phyloP scores from a whole-genome alignment of 805 yeast species.

The Myxozyma neglecta region DNA sequence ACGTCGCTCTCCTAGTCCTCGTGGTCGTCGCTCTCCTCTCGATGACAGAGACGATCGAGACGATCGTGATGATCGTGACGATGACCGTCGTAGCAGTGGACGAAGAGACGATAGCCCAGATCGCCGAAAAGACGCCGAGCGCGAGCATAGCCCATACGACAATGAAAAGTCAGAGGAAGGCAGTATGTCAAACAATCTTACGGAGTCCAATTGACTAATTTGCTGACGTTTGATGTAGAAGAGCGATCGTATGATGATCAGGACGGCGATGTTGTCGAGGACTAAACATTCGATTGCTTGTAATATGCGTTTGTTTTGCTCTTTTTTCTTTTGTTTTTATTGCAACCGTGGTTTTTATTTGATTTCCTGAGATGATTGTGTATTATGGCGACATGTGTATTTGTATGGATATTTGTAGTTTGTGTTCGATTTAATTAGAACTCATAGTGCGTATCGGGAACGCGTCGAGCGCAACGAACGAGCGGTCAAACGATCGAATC shows the following conservation, averaged over 20 bases:
- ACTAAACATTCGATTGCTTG: not conserved
- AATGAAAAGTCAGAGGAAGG: slow-evolving; percentile 16
- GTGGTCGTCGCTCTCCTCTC: slow-evolving; percentile 7
- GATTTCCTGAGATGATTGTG: not conserved
- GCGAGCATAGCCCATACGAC: slow-evolving; percentile 9
- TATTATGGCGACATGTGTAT: too few species aligned
- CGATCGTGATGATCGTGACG: slow-evolving; percentile 10
- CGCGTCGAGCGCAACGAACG: not conserved
- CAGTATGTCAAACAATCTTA: slow-evolving; percentile 2
- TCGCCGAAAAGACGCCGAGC: slow-evolving; percentile 2
- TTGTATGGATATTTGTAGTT: not conserved
- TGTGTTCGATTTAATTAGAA: not conserved
- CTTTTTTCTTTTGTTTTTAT: not conserved
- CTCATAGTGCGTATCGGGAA: not conserved
- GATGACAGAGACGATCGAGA: slow-evolving; percentile 10
- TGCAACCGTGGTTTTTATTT: not conserved
- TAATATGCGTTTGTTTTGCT: not conserved
- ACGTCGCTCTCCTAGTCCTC: slow-evolving; percentile 15
- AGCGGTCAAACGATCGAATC: not conserved
- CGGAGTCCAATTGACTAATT: not conserved
- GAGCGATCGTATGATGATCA: slow-evolving; percentile 28
- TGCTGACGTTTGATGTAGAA: not conserved
- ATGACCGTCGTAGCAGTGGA: slow-evolving; percentile 8
- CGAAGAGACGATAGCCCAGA: not conserved
- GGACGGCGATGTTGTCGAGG: slow-evolving; percentile 27